Evolutionary conservation across 805 yeast genomes (phyloP), one percentile per base, ranked within the genome.

Genomic region (Suhomyces sp.): DNA sequence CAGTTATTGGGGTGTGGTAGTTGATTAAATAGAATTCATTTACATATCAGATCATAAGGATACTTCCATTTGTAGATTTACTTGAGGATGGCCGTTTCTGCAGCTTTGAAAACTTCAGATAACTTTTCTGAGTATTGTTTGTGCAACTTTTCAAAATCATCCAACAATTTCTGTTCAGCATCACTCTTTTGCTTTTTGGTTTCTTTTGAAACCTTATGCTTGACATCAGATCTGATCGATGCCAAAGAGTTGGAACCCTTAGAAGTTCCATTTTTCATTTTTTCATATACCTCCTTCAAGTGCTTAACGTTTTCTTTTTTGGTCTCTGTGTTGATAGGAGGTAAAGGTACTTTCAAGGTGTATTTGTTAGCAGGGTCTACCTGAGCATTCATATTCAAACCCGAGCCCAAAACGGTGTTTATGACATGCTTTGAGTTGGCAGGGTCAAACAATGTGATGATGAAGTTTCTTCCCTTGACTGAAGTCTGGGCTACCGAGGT

Each of bases 381-480:
- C 53, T 83, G 90, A 1, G 98, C 95, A 40, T 81, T 87, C 69
- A 91, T 60, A 50, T 85, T 84, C 54, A 86, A 62, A 7, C 76
- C 75, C 0, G 90, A 70, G 1, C 76, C 82, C 40, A 87, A 57
- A 13, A 91, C 79, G 0, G 90, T 72, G 34, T 88, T 79, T 19
- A 83, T 72, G 19, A 91, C 75, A 41, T 75, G 71, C 48, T 86
- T 83, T 25, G 78, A 72, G 46, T 85, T 74, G 33, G 70, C 72
- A 5, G 95, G 95, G 51, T 91, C 96, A 58, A 83, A 91, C 2
- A 88, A 90, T 0, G 96, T 88, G n/a, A 91, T 76, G 20, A 76
- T 60, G 34, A 87, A 67, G 46, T 77, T 70, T 48, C 85, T 73
- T 5, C 91, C 93, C 46, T 82, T 82, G 34, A 77, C 47, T 0